Percentiles rank a stretch among this genome's conserved stretches.
Conservation (phyloP, 2,329 filamentous ascomycete genomes). For the Diaporthe velutina region DNA sequence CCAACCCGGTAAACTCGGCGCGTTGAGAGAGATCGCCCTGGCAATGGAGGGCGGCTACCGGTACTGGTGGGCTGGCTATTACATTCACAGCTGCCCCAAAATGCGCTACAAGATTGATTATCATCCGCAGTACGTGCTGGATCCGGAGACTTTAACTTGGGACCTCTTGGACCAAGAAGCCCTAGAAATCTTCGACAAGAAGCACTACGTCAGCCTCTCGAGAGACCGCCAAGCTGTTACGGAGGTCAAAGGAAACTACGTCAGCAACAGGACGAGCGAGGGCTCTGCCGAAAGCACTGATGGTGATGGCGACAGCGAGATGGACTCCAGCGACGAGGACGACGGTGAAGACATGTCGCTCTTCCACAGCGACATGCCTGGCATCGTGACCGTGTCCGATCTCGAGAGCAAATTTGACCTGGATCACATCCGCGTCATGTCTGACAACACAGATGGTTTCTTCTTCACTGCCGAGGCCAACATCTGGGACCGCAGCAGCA, state of each 20-base stretch:
- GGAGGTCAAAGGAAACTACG: slow-evolving; percentile 44
- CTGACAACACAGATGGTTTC: slow-evolving; percentile 53
- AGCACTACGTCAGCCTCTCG: slow-evolving; percentile 68
- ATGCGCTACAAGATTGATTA: slow-evolving; percentile 91
- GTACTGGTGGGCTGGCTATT: slow-evolving; percentile 86
- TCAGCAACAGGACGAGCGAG: slow-evolving; percentile 41
- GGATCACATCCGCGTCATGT: slow-evolving; percentile 68
- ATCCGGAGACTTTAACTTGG: slow-evolving; percentile 76
- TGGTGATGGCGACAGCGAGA: slow-evolving; percentile 41
- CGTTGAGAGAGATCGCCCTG: slow-evolving; percentile 78
- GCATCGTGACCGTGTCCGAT: slow-evolving; percentile 68
- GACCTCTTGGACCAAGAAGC: slow-evolving; percentile 67
- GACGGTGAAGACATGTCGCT: slow-evolving; percentile 54
- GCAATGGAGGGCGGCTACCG: slow-evolving; percentile 77
- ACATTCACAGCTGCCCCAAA: slow-evolving; percentile 84
- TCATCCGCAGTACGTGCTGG: slow-evolving; percentile 78
- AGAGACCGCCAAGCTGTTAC: slow-evolving; percentile 43
- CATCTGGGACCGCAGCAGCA: slow-evolving; percentile 68
- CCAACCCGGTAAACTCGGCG: slow-evolving; percentile 81
- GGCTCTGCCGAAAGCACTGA: slow-evolving; percentile 41
- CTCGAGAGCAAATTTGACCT: slow-evolving; percentile 67
- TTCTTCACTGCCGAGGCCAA: slow-evolving; percentile 66
- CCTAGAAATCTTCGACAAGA: slow-evolving; percentile 63
- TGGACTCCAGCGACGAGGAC: slow-evolving; percentile 37
- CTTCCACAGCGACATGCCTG: slow-evolving; percentile 75